These are phyloP conservation scores for Sherardia arvensis DNA, from an alignment of 257 asterid genomes.

Conservation along the genomic window DNA sequence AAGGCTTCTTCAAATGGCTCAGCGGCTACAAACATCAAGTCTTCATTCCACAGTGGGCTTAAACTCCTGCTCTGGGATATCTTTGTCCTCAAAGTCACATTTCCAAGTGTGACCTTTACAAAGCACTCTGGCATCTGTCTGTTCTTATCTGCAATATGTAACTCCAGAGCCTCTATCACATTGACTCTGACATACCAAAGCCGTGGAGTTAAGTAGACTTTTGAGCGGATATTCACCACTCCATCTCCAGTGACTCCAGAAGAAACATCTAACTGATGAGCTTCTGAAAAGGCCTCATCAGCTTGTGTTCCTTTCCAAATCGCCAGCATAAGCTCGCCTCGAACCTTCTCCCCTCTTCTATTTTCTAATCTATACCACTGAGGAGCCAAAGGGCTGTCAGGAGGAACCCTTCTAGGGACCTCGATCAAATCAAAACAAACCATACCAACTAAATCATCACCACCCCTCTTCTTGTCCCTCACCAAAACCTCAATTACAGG, in stretches of 20 bases:
- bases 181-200: conserved; percentile 86
- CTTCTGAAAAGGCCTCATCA: conserved; percentile 84
- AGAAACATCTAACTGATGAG: conserved; percentile 63
- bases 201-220: conserved; percentile 82
- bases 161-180: conserved; percentile 82
- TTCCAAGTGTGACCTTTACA: conserved; percentile 43
- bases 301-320: conserved; percentile 92
- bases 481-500: conserved; percentile 42
- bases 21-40: conserved; percentile 69
- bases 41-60: conserved; percentile 88
- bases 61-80: conserved; percentile 34
- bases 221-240: conserved; percentile 48
- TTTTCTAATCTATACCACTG: conserved; percentile 78
- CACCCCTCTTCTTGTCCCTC: conserved; percentile 46
- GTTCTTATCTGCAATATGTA: conserved; percentile 39
- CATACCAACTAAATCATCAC: conserved; percentile 52
- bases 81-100: conserved; percentile 43
- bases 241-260: conserved; percentile 49
- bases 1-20: conserved; percentile 84
- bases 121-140: conserved; percentile 53
- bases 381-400: conserved; percentile 93
- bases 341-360: conserved; percentile 35
- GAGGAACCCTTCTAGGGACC: conserved; percentile 79
- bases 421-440: conserved; percentile 48
- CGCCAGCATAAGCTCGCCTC: conserved; percentile 76